Conservation (phyloP, 106 monocot genomes). For the Dendrobium officinale region DNA sequence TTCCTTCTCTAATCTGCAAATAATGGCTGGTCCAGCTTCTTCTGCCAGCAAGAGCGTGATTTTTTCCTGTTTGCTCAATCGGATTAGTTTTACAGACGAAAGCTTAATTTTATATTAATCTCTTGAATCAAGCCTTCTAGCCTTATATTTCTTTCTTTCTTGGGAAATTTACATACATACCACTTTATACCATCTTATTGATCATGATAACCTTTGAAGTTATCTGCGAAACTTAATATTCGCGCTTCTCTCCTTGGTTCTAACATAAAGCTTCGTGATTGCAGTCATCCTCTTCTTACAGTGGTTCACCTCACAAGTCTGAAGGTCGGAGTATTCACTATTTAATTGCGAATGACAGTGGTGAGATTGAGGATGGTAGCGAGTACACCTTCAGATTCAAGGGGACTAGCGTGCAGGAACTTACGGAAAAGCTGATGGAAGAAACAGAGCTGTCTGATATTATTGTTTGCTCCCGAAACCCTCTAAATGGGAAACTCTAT, state of each 20-base stretch:
- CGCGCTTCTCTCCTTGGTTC: too few relatives aligned
- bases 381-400: constrained; percentile 35
- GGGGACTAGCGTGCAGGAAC: constrained; percentile 56
- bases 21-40: not conserved
- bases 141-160: not conserved
- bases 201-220: not conserved
- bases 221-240: not conserved
- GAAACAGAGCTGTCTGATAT: constrained; percentile 47
- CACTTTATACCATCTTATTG: not conserved
- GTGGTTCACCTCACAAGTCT: constrained; percentile 35
- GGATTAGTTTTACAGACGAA: not conserved
- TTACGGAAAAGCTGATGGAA: constrained; percentile 52
- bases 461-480: constrained; percentile 56
- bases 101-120: not conserved
- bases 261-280: not conserved
- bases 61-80: not conserved
- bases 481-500: constrained; percentile 42
- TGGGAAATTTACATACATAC: too few relatives aligned
- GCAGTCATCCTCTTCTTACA: constrained; percentile 49
- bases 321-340: constrained; percentile 71
- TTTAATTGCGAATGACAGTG: constrained; percentile 43
- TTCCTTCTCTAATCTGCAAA: not conserved
- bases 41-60: not conserved
- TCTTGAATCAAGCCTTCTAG: not conserved
- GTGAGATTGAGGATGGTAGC: constrained; percentile 36